Percentiles rank a stretch among this genome's conserved stretches.
Conservation (phyloP, 805 yeast species). For the Ogataea neopini region DNA sequence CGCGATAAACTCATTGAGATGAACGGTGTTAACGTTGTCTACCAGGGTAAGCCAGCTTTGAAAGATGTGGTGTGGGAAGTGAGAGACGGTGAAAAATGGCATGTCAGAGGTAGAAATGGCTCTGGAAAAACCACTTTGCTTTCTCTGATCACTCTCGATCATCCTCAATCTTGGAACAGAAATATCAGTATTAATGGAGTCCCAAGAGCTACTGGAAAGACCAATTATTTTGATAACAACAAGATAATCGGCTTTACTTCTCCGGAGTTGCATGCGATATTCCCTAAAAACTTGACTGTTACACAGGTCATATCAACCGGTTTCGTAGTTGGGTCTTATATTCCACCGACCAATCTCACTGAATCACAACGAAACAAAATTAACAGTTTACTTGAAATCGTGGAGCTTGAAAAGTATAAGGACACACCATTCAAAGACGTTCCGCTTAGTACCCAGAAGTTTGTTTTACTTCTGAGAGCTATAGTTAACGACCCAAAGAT, state of each 20-base stretch:
- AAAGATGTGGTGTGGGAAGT: constrained; percentile 66
- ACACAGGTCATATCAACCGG: constrained; percentile 71
- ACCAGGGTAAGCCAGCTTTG: constrained; percentile 62
- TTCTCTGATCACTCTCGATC: constrained; percentile 87
- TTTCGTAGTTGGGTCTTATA: constrained; percentile 62
- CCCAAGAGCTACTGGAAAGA: constrained; percentile 70
- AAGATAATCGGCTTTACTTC: constrained; percentile 80
- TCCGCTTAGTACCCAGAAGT: constrained; percentile 72
- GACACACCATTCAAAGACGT: constrained; percentile 52
- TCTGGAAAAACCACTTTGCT: constrained; percentile 90
- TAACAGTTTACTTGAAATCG: constrained; percentile 47
- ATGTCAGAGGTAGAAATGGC: constrained; percentile 86
- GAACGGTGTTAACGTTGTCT: constrained; percentile 61
- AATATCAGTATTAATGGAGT: constrained; percentile 63
- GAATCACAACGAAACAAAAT: constrained; percentile 40
- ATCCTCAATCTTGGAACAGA: constrained; percentile 92
- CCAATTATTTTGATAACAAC: constrained; percentile 78
- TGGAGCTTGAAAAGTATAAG: constrained; percentile 41
- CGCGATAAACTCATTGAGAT: constrained; percentile 46
- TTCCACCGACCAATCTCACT: constrained; percentile 46
- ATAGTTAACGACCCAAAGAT: constrained; percentile 75
- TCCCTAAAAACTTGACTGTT: constrained; percentile 59
- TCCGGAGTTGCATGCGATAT: constrained; percentile 90
- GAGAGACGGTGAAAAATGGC: constrained; percentile 78
- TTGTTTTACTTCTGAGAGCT: constrained; percentile 74